Percentiles rank a stretch among this genome's conserved stretches.
Evolutionary conservation across 441 rosid species (phyloP).

Genomic region (Mallotus repandus): DNA sequence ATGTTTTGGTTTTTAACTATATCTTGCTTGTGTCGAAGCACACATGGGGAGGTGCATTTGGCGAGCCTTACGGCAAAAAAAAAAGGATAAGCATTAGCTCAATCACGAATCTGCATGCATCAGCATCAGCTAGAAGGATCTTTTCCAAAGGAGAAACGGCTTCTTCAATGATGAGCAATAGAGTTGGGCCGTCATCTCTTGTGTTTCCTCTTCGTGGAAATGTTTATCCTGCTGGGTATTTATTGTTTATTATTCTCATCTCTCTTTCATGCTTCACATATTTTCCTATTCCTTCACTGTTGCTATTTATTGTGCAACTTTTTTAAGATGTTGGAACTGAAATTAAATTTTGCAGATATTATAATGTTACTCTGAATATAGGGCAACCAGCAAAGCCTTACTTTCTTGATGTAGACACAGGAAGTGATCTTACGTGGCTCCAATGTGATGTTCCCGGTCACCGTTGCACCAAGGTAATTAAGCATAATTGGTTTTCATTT

Average conservation of each 20-base stretch:
- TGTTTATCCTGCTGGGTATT: constrained; percentile 73
- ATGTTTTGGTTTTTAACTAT: constrained; percentile 13
- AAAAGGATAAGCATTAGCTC: too few relatives aligned
- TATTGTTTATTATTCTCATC: too few relatives aligned
- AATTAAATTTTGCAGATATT: constrained; percentile 46
- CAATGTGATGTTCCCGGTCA: constrained; percentile 79
- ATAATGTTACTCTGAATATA: constrained; percentile 59
- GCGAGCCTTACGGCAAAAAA: too few relatives aligned
- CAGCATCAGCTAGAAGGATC: too few relatives aligned
- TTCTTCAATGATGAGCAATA: constrained; percentile 36
- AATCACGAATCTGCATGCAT: too few relatives aligned
- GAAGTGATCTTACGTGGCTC: constrained; percentile 97
- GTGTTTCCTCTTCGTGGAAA: constrained; percentile 69
- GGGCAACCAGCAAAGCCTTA: constrained; percentile 84
- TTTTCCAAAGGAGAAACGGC: constrained; percentile 10
- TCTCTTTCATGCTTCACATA: too few relatives aligned
- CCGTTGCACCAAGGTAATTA: constrained; percentile 56
- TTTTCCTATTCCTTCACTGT: not conserved
- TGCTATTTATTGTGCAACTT: not conserved
- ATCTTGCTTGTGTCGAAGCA: too few relatives aligned
- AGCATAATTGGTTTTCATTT: not conserved
- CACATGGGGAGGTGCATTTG: too few relatives aligned
- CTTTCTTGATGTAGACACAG: constrained; percentile 87
- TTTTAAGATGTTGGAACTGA: not conserved
- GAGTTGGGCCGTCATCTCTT: constrained; percentile 62